phyloP scores from a whole-genome alignment of 73 alveolate genomes.

The Paramecium sonneborni region DNA sequence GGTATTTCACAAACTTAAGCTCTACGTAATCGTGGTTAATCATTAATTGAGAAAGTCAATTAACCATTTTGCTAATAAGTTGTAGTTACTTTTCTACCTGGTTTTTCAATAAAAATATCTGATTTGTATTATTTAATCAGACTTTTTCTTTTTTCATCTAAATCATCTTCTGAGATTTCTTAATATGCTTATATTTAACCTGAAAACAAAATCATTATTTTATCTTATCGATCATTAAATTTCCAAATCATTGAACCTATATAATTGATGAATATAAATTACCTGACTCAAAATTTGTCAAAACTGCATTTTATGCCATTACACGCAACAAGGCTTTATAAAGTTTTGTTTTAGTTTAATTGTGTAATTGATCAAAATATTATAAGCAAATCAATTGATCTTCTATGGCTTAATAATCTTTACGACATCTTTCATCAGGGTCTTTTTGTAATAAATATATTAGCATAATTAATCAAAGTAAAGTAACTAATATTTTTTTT shows the following conservation, averaged over 20 bases:
- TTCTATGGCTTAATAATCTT: background rate
- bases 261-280: background rate
- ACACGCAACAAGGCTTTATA: background rate
- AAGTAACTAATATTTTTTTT: background rate
- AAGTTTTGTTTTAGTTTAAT: background rate
- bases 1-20: constrained; percentile 2
- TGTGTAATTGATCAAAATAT: background rate
- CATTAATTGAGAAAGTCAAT: background rate
- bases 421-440: background rate
- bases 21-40: background rate
- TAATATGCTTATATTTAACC: background rate
- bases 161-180: background rate
- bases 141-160: background rate
- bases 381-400: background rate
- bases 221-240: background rate
- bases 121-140: background rate
- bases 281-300: background rate
- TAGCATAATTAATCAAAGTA: background rate
- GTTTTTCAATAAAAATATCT: background rate
- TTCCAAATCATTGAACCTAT: constrained; percentile 3
- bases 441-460: background rate
- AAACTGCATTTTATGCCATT: constrained; percentile 8
- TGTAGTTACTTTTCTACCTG: background rate
- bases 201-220: background rate
- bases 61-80: background rate